Percentiles rank a stretch among this genome's conserved stretches.
These are phyloP conservation scores for Colletotrichum cordylinicola DNA, from an alignment of 2,329 filamentous ascomycete species.

Conservation along the genomic window DNA sequence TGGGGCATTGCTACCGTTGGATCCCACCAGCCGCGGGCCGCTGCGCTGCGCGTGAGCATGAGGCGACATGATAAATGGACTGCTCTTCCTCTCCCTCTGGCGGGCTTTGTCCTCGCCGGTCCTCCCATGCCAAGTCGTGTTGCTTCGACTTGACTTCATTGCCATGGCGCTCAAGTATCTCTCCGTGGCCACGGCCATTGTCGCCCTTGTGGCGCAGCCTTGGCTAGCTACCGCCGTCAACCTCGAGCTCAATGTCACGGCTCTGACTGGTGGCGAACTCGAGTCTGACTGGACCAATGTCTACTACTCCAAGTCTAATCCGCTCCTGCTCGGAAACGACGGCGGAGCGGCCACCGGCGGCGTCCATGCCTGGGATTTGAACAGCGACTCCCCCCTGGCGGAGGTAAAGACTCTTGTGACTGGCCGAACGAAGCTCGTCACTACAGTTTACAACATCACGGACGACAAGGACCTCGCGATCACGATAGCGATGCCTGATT, in stretches of 20 bases:
- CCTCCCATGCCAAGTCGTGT: constrained; percentile 7
- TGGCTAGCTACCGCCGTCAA: constrained; percentile 5
- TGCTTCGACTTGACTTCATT: not conserved
- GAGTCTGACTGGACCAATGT: constrained; percentile 47
- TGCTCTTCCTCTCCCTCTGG: not conserved
- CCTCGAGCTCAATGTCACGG: constrained; percentile 33
- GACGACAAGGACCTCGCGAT: constrained; percentile 40
- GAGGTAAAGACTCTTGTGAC: constrained; percentile 37
- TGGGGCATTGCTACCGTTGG: not conserved
- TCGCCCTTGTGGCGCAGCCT: constrained; percentile 4
- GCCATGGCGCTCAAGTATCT: constrained; percentile 16
- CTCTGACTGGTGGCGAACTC: constrained; percentile 36
- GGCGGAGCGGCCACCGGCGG: constrained; percentile 48
- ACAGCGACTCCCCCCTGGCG: constrained; percentile 32
- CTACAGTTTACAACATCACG: constrained; percentile 40
- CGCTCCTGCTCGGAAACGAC: constrained; percentile 51
- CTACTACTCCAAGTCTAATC: constrained; percentile 39
- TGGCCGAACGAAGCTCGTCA: constrained; percentile 51
- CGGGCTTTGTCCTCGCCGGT: not conserved
- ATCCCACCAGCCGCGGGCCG: not conserved
- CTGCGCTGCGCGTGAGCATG: not conserved
- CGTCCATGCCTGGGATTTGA: constrained; percentile 42
- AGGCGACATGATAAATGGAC: constrained; percentile 16
- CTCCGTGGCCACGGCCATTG: not conserved
- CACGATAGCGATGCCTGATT: constrained; percentile 49